Base-by-base conservation (phyloP, 2,329 filamentous ascomycete species). In the Aspergillus niger region DNA sequence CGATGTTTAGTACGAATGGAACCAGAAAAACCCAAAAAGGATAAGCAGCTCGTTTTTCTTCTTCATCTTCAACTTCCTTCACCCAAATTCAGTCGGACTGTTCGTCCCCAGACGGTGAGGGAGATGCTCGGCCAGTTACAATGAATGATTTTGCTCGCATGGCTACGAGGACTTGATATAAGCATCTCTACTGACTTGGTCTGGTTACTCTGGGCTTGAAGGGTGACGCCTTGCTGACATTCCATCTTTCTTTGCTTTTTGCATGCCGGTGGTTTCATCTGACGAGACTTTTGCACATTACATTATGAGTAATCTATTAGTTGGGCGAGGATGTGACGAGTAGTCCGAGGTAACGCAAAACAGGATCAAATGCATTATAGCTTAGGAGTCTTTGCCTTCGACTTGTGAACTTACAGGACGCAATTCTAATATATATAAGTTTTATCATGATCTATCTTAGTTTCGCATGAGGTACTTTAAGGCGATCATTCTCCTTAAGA, bases 1-100 rank as follows among this genome's bases (percentile, higher is more conserved):
- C 57, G 63, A 65, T 69, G 57, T 70, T 68, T 68, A 71, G 67
- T 71, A 71, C 69, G 67, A 69, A 66, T 66, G 66, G 67, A 64
- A 68, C 58, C 65, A 54, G 66, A 64, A 64, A 64, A 66, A 59
- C 58, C 61, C 65, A 65, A 65, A 65, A 62, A 60, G 61, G 60
- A 67, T 55, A 63, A 57, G 39, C 26, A 20, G 54, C 54, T 52
- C 56, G 20, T 22, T 43, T 36, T 48, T 56, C 32, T 50, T 52
- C 36, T 15, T 57, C 24, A 24, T 13, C 52, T 20, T 28, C 55
- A 53, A 36, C 11, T 2, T 36, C 11, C 13, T 36, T 13, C 28
- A 59, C 55, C 55, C 48, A 53, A 57, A 56, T 48, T 63, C 57
- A 62, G 50, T 43, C 52, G 55, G 58, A 53, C 20, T 4, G 41